phyloP scores from a whole-genome alignment of 805 yeast genomes.

The Priceomyces medius region DNA sequence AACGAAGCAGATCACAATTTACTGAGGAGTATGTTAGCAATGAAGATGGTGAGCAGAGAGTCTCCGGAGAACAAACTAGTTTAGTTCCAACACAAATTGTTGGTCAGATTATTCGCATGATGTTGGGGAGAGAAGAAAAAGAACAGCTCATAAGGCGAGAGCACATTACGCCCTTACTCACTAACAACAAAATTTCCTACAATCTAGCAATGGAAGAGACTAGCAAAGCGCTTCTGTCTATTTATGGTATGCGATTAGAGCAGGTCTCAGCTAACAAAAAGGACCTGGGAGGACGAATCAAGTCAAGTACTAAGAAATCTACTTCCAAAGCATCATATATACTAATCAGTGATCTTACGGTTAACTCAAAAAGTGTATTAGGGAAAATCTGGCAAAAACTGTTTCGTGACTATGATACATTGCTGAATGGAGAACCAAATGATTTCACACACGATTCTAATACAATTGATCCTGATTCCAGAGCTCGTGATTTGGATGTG shows the following conservation, averaged over 20 bases:
- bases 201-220: conserved; percentile 17
- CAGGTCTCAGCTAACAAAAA: conserved; percentile 12
- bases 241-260: conserved; percentile 29
- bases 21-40: conserved; percentile 1
- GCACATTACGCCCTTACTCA: conserved; percentile 15
- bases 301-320: conserved; percentile 6
- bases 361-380: conserved; percentile 20
- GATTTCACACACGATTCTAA: conserved; percentile 6
- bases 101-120: conserved; percentile 14
- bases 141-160: conserved; percentile 24
- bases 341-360: conserved; percentile 21
- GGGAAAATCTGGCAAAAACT: conserved; percentile 23
- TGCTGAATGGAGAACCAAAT: conserved; percentile 7
- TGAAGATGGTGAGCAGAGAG: background rate
- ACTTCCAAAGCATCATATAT: conserved; percentile 15
- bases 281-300: background rate
- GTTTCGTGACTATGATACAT: background rate
- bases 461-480: background rate
- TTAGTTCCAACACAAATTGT: conserved; percentile 5
- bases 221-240: conserved; percentile 16
- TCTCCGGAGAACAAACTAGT: background rate
- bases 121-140: conserved; percentile 21
- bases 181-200: conserved; percentile 11
- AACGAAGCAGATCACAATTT: conserved; percentile 1
- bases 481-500: background rate